A percentile compares a stretch with the other conserved stretches of the same genome.
Evolutionary conservation across 768 basidiomycete genomes (phyloP).

Genomic region (Infundibulicybe gibba): DNA sequence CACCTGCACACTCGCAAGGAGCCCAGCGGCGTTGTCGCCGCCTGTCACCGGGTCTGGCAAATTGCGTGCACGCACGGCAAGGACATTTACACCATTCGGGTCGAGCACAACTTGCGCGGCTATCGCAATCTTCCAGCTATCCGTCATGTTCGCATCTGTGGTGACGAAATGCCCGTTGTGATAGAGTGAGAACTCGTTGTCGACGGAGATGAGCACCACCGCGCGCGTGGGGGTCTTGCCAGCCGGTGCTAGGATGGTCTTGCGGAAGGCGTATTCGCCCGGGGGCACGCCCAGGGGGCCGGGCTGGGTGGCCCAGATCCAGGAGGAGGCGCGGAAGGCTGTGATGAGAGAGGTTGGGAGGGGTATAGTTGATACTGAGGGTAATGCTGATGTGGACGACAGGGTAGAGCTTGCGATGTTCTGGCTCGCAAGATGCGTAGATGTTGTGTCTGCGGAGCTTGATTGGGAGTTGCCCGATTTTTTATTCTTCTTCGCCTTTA

Average conservation of each 20-base stretch:
- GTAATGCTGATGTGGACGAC: too few relatives aligned
- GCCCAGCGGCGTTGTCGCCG: constrained; percentile 20
- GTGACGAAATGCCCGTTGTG: constrained; percentile 16
- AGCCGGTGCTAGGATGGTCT: constrained; percentile 15
- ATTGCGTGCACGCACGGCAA: constrained; percentile 25
- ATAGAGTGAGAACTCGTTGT: constrained; percentile 23
- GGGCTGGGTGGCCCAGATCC: constrained; percentile 26
- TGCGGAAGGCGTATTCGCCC: constrained; percentile 25
- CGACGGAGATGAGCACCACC: constrained; percentile 18
- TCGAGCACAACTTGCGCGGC: constrained; percentile 15
- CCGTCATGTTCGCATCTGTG: constrained; percentile 12
- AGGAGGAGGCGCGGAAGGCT: constrained; percentile 16
- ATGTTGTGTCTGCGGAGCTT: too few relatives aligned
- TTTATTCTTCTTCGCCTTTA: too few relatives aligned
- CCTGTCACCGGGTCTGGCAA: constrained; percentile 12
- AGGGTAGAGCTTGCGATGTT: too few relatives aligned
- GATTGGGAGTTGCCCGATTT: not conserved
- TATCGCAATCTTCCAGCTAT: constrained; percentile 22
- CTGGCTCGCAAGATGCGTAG: too few relatives aligned
- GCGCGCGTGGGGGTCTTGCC: constrained; percentile 18
- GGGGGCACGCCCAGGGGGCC: constrained; percentile 14
- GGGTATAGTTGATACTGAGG: not conserved
- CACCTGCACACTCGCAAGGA: constrained; percentile 20
- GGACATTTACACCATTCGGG: constrained; percentile 11
- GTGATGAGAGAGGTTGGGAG: constrained; percentile 14